Base-by-base conservation (phyloP, 495 filamentous ascomycete species). In the Xylaria bambusicola region DNA sequence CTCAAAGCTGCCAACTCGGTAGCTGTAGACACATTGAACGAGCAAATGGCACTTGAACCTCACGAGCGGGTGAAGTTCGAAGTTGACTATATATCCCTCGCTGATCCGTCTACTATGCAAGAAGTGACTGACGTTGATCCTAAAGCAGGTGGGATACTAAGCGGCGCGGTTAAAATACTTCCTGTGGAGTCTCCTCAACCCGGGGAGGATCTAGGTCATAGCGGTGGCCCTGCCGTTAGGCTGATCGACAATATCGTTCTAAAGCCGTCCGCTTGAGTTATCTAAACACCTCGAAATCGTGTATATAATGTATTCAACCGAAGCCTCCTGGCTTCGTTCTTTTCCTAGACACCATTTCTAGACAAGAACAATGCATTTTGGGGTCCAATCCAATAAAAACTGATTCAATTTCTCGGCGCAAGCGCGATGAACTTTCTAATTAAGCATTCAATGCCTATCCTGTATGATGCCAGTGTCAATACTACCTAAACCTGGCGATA, bases 191-290 rank as follows among this genome's bases (percentile, higher is more conserved):
- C 82, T 45, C 77, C 86, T 1, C 78, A 76, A 35, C 72, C 82
- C 20, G 87, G 79, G 1, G 92, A 98, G 74, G 85, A 90, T 55
- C 70, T 91, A 38, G 90, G 90, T 6, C 84, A 85, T 63, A 89
- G 86, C 24, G 78, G 77, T 21, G 86, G 86, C 0, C 79, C 90
- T 6, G 38, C 72, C 18, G 94, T 98, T 18, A 81, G 94, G 54
- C 73, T 98, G 69, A 97, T 98, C 70, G 94, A 98, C 69, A 98
- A 98, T 65, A 85, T 98, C 65, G 88, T 95, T 53, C 72, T 94
- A 31, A 75, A 81, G 62, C 82, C 85, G 0, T 57, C 62, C 27
- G 13, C 35, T 53, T 61, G 20, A 49, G 3, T n/a, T n/a, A n/a
- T 2, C 29, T 17, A 15, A 40, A 27, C 8, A 45, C 52, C 27